Conservation (phyloP, 1,139 yeast genomes). For the Geotrichum australiense region DNA sequence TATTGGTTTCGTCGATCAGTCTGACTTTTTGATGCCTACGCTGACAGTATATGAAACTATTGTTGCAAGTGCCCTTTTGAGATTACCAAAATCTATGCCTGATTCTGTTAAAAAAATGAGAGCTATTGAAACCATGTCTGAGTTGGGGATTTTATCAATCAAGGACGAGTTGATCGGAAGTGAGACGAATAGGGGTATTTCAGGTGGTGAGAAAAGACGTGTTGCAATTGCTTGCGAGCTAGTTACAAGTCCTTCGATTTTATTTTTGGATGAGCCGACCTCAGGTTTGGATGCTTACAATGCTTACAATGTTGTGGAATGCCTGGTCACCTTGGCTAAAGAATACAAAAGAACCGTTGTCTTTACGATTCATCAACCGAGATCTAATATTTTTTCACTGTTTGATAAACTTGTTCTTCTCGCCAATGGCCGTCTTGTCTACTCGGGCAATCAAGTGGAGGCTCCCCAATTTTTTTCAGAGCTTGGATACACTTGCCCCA, state of each 20-base stretch:
- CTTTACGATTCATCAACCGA: conserved; percentile 95
- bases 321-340: conserved; percentile 70
- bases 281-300: conserved; percentile 92
- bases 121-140: conserved; percentile 78
- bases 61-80: conserved; percentile 77
- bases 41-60: conserved; percentile 94
- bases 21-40: conserved; percentile 84
- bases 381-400: conserved; percentile 86
- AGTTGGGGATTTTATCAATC: conserved; percentile 73
- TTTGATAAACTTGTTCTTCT: conserved; percentile 76
- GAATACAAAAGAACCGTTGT: conserved; percentile 81
- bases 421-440: conserved; percentile 79
- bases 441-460: conserved; percentile 52
- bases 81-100: conserved; percentile 78
- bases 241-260: conserved; percentile 60
- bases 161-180: conserved; percentile 85
- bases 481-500: conserved; percentile 77
- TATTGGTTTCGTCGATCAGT: conserved; percentile 96
- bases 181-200: conserved; percentile 83
- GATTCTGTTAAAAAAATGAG: conserved; percentile 64
- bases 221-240: conserved; percentile 77
- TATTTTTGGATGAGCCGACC: conserved; percentile 83
- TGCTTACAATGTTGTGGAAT: conserved; percentile 85
- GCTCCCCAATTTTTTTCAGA: conserved; percentile 69
- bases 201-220: conserved; percentile 86